Percentiles rank a stretch among this genome's conserved stretches.
These are phyloP conservation scores for Dalbergia cultrata DNA, from an alignment of 306 rosid species.

Conservation along the genomic window DNA sequence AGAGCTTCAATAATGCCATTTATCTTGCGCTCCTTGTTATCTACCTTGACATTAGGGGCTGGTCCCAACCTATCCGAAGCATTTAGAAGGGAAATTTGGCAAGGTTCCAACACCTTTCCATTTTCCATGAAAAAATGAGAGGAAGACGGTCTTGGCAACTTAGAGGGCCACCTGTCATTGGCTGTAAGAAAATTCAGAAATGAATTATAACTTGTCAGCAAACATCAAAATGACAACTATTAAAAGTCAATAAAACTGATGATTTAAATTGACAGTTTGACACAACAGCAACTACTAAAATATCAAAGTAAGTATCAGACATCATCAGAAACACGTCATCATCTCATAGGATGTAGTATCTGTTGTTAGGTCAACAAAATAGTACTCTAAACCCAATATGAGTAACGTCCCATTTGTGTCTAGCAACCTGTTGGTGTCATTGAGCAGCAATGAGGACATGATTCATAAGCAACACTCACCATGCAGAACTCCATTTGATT, in stretches of 20 bases:
- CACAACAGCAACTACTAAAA: conserved; percentile 38
- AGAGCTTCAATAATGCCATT: conserved; percentile 69
- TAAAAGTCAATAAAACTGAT: too few relatives aligned
- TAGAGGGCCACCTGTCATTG: conserved; percentile 71
- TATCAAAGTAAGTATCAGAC: conserved; percentile 35
- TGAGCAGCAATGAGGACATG: conserved; percentile 50
- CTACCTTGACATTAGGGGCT: conserved; percentile 56
- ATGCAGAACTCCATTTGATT: conserved; percentile 77
- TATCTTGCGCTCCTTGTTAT: conserved; percentile 56
- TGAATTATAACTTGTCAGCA: conserved; percentile 51
- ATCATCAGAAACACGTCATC: background rate
- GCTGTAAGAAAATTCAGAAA: conserved; percentile 70
- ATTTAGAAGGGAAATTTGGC: conserved; percentile 59
- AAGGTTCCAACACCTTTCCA: conserved; percentile 75
- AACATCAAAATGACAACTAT: conserved; percentile 29
- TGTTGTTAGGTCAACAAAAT: conserved; percentile 37
- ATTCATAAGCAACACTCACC: conserved; percentile 71
- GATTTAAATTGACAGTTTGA: conserved; percentile 28
- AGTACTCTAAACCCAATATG: conserved; percentile 25
- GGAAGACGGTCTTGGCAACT: conserved; percentile 65
- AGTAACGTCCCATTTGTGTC: conserved; percentile 44
- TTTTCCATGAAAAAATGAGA: conserved; percentile 65
- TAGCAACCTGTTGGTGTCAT: conserved; percentile 40
- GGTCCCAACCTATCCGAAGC: conserved; percentile 56
- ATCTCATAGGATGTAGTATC: conserved; percentile 27